Evolutionary conservation across 805 yeast species (phyloP), one percentile per base, ranked within the genome.

Genomic region (Spathaspora hagerdaliae): DNA sequence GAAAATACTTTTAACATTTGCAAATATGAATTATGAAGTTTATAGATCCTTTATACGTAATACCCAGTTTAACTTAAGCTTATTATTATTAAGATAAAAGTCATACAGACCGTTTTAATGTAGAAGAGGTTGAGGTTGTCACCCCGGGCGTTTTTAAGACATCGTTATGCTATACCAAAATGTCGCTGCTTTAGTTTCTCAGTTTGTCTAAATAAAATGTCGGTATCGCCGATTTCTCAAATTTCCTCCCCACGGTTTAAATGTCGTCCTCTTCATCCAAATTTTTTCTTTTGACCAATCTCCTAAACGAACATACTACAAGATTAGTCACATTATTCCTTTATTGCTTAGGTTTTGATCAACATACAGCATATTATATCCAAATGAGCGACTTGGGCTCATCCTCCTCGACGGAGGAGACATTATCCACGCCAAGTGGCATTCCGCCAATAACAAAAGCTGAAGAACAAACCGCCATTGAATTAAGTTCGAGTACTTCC

Each of bases 401-500:
- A 12, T 12, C 24, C 9, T 27, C 27, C 13, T 24, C 39, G 6
- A 26, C 31, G 10, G 27, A 36, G 24, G 39, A 36, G 27, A 5
- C 29, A 11, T 26, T 12, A 4, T 14, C 9, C 3, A 12, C 31
- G 7, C 19, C 24, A 6, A 7, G 32, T 5, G n/a, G n/a, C 5
- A 19, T 29, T 6, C 24, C 36, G 5, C 36, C 36, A 12, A 29
- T 24, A 27, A 5, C 13, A 12, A 36, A 27, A n/a, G 7, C 33
- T 14, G 39, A 41, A 26, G 44, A 41, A 35, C 36, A 41, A 27
- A 41, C 41, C 8, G 41, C 41, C 13, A 29, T 31, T 5, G 41
- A 39, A 19, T 39, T 39, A 11, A 27, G 27, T 9, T 29, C 41
- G 15, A 41, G 44, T 27, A 8, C 19, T 3, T 41, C 44, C 7